Base-by-base conservation (phyloP, 2,329 filamentous ascomycete genomes). In the Penicillium sp. region DNA sequence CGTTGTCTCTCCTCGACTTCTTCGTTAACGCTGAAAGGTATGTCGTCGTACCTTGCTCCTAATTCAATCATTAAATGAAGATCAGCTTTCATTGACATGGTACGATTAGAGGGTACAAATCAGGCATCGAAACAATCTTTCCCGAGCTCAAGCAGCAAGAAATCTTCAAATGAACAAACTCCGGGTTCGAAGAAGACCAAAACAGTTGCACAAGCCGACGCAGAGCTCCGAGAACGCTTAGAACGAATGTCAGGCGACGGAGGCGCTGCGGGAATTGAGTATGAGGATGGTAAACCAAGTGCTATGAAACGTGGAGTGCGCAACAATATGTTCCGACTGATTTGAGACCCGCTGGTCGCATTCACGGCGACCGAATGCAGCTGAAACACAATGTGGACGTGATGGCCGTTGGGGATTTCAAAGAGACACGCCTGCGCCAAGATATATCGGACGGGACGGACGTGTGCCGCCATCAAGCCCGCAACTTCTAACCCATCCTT, bases 251-350 rank as follows among this genome's bases (percentile, higher is more conserved):
- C 88, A 0, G 90, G 90, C 0, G 89, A 88, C 45, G 90, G 90
- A 4, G 90, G 91, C 8, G 84, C 84, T 28, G 81, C 89, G 3
- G 91, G 90, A 0, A 79, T 93, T 4, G 90, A 93, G 74, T 89
- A 90, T 62, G 90, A 93, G 73, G 84, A 91, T 67, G 91, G 91
- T 0, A 84, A 88, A 72, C 86, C 90, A 0, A 86, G 86, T 6
- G 82, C 87, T 0, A 88, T 93, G 83, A 93, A 92, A 77, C 81
- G 89, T 53, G 84, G 87, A 38, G 90, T 93, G 11, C 87, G 84
- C 73, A 85, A 88, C 55, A 92, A 92, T 68, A 92, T 92, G 89
- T 93, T 93, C 73, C 81, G 89, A 16, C 84, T 89, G 61, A 91
- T 91, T 25, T 76, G 56, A 73, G 52, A 11, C 2, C 45, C 13